A percentile compares a stretch with the other conserved stretches of the same genome.
Evolutionary conservation across 805 yeast genomes (phyloP).

Genomic region (Teunomyces panamensis): DNA sequence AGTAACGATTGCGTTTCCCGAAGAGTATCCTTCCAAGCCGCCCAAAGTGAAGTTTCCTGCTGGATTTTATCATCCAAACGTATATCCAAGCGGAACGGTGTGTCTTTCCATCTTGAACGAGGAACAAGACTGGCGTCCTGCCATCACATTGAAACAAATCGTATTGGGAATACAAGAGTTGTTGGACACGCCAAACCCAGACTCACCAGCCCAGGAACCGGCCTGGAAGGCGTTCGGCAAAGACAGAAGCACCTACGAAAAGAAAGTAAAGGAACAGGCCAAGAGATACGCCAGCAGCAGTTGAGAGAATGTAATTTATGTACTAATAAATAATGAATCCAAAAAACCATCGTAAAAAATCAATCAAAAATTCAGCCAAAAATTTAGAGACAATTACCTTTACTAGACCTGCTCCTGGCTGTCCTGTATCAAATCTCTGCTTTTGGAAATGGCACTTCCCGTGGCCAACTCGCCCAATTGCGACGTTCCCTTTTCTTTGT

Average conservation of each 20-base stretch:
- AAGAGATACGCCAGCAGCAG: slow-evolving; percentile 52
- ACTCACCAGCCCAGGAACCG: slow-evolving; percentile 96
- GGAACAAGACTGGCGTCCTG: slow-evolving; percentile 97
- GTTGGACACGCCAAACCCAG: slow-evolving; percentile 85
- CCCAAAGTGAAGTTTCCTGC: slow-evolving; percentile 90
- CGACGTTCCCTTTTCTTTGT: slow-evolving; percentile 89
- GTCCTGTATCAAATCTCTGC: slow-evolving; percentile 50
- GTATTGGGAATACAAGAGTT: slow-evolving; percentile 90
- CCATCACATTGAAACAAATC: slow-evolving; percentile 85
- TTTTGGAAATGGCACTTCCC: slow-evolving; percentile 35
- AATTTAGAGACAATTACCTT: too few species aligned
- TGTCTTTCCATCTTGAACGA: slow-evolving; percentile 92
- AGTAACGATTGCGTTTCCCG: slow-evolving; percentile 75
- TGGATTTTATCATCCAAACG: slow-evolving; percentile 94
- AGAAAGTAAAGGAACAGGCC: slow-evolving; percentile 79
- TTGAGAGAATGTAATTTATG: not conserved
- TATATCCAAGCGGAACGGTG: slow-evolving; percentile 95
- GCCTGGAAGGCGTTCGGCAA: slow-evolving; percentile 86
- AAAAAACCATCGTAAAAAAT: too few species aligned
- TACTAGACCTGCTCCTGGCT: slow-evolving; percentile 15
- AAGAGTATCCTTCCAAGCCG: slow-evolving; percentile 94
- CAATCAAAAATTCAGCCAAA: too few species aligned
- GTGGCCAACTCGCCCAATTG: slow-evolving; percentile 52
- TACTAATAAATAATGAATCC: slow-evolving; percentile 1
- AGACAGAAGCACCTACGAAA: slow-evolving; percentile 67